These are phyloP conservation scores for Daldinia loculata DNA, from an alignment of 495 filamentous ascomycete species.

Conservation along the genomic window DNA sequence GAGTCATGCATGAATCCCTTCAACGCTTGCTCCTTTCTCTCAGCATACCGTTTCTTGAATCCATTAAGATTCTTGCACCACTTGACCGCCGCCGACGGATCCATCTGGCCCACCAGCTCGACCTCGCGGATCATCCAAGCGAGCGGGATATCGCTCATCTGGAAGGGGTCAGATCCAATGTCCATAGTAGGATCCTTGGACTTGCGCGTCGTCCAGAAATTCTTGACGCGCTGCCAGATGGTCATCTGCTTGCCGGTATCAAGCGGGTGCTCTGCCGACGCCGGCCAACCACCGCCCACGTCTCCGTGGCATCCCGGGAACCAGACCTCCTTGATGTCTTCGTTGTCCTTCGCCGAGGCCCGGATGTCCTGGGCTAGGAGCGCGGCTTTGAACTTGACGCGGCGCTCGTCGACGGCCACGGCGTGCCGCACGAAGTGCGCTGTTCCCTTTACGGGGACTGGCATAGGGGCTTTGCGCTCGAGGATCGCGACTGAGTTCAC, in stretches of 20 bases:
- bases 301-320: slow-evolving; percentile 53
- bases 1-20: too few species aligned
- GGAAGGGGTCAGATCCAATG: slow-evolving; percentile 34
- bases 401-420: slow-evolving; percentile 56
- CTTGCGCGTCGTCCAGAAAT: slow-evolving; percentile 39
- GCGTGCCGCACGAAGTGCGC: slow-evolving; percentile 54
- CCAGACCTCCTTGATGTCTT: too few species aligned
- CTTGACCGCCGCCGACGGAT: slow-evolving; percentile 24
- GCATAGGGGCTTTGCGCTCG: slow-evolving; percentile 56
- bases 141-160: slow-evolving; percentile 52
- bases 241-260: slow-evolving; percentile 29
- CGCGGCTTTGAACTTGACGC: slow-evolving; percentile 54
- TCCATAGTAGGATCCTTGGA: slow-evolving; percentile 32
- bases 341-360: slow-evolving; percentile 8
- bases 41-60: too few species aligned
- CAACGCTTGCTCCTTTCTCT: too few species aligned
- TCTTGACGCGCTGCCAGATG: slow-evolving; percentile 40
- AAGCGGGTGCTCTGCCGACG: slow-evolving; percentile 10
- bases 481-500: slow-evolving; percentile 54
- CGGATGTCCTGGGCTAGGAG: slow-evolving; percentile 44
- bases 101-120: too few species aligned
- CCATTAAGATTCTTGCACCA: too few species aligned
- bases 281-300: slow-evolving; percentile 52
- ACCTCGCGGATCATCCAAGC: slow-evolving; percentile 1
- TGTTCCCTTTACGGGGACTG: slow-evolving; percentile 41